Percentiles rank a stretch among this genome's conserved stretches.
phyloP scores from a whole-genome alignment of 1,284 basidiomycete genomes.

The Pseudozyma tsukubaensis region DNA sequence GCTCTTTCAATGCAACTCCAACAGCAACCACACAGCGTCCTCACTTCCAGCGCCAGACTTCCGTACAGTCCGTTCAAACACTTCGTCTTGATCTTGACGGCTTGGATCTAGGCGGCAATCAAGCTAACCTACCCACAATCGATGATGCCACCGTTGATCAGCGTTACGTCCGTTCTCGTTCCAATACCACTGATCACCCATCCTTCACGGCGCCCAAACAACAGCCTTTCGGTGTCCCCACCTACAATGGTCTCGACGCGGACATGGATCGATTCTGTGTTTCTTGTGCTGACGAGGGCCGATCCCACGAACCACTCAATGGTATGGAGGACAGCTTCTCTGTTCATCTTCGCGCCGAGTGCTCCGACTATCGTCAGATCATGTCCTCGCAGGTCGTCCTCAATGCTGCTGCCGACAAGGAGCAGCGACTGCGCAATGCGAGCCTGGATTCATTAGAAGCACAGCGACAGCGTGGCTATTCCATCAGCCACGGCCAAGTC shows the following conservation, averaged over 20 bases:
- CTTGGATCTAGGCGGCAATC: slow-evolving; percentile 54
- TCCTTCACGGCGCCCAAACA: not conserved
- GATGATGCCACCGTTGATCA: not conserved
- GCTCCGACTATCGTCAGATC: slow-evolving; percentile 58
- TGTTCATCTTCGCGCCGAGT: slow-evolving; percentile 56
- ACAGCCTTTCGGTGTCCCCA: not conserved
- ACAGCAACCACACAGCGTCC: not conserved
- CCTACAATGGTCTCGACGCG: slow-evolving; percentile 9
- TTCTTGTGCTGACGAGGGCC: slow-evolving; percentile 2
- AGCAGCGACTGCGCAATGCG: slow-evolving; percentile 10
- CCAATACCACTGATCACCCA: slow-evolving; percentile 14
- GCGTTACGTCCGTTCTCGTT: slow-evolving; percentile 27
- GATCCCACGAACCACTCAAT: slow-evolving; percentile 6
- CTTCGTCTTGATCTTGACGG: slow-evolving; percentile 56
- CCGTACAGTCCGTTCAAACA: slow-evolving; percentile 33
- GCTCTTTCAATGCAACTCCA: not conserved
- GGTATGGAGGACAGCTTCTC: slow-evolving; percentile 55
- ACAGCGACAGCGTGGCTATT: slow-evolving; percentile 16
- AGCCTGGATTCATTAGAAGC: slow-evolving; percentile 2
- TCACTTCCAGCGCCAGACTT: slow-evolving; percentile 16
- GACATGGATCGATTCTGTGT: slow-evolving; percentile 11
- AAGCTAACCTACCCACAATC: not conserved
- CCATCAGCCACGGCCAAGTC: slow-evolving; percentile 39
- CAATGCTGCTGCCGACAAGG: slow-evolving; percentile 25
- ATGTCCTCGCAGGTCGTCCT: slow-evolving; percentile 46